Percentiles rank a stretch among this genome's conserved stretches.
These are phyloP conservation scores for Cyclocybe cylindracea DNA, from an alignment of 768 basidiomycete species.

Conservation along the genomic window DNA sequence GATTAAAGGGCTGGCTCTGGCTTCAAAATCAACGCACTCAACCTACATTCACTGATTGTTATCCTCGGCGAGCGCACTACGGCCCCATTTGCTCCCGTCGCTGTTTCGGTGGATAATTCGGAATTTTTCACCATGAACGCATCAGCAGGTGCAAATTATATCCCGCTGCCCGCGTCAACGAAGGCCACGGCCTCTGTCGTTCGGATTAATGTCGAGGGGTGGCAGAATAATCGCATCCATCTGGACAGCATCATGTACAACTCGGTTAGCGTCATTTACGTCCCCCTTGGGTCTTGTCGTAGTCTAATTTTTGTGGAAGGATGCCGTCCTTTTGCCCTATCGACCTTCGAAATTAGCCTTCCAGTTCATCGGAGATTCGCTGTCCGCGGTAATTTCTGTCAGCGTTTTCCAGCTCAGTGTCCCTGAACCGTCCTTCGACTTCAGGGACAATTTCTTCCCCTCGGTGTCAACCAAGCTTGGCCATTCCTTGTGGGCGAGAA, in stretches of 20 bases:
- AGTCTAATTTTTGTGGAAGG: slow-evolving; percentile 26
- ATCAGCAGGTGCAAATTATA: slow-evolving; percentile 43
- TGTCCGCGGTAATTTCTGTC: slow-evolving; percentile 44
- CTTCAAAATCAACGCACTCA: slow-evolving; percentile 48
- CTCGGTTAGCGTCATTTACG: slow-evolving; percentile 26
- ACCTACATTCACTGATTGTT: slow-evolving; percentile 41
- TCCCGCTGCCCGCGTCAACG: slow-evolving; percentile 32
- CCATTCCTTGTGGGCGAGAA: slow-evolving; percentile 50
- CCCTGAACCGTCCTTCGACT: not conserved
- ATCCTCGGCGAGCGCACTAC: slow-evolving; percentile 54
- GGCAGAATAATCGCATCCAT: slow-evolving; percentile 60
- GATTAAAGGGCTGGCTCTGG: slow-evolving; percentile 52
- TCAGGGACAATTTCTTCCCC: slow-evolving; percentile 54
- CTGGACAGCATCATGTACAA: slow-evolving; percentile 49
- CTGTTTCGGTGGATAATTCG: slow-evolving; percentile 50
- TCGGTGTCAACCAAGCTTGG: slow-evolving; percentile 60
- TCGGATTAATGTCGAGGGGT: slow-evolving; percentile 54
- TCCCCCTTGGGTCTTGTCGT: not conserved
- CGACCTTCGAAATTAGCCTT: slow-evolving; percentile 44
- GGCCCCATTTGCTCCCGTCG: slow-evolving; percentile 42
- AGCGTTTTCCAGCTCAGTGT: not conserved
- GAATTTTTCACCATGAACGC: slow-evolving; percentile 48
- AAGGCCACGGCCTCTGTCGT: slow-evolving; percentile 27
- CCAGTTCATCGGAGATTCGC: slow-evolving; percentile 60
- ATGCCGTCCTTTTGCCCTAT: slow-evolving; percentile 46